Base-by-base conservation (phyloP, 805 yeast genomes). In the Maudiozyma bulderi region DNA sequence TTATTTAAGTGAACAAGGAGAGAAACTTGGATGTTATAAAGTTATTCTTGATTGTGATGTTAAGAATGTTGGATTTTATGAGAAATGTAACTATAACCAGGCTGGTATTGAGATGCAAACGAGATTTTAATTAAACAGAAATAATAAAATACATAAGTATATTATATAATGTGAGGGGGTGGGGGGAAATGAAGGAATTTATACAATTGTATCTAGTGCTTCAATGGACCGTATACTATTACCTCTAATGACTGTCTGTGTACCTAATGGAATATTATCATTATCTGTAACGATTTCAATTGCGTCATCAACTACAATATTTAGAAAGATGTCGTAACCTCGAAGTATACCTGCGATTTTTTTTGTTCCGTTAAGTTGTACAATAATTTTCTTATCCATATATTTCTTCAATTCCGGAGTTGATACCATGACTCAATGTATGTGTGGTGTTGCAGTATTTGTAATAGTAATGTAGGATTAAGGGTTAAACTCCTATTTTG, bases 41-140 rank as follows among this genome's bases (percentile, higher is more conserved):
- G 82, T 86, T 14, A 87, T 91, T 40, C 71, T 91, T 58, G 97
- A 91, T 69, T 91, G 98, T 67, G 83, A 84, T 48, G 80, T 77
- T n/a, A 77, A 80, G 51, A 91, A 91, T 61, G 84, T 81, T 37
- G 82, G 78, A 4, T 91, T 91, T 65, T 91, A 91, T 65, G 86
- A 86, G 57, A 90, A 88, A 66, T 91, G 98, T 72, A 95, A 90
- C 3, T 81, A 78, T 63, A 63, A 64, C 13, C 70, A 74, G 49
- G 84, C 77, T 28, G 93, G 93, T 11, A 65, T 77, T 38, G 87
- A 82, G 59, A 85, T 85, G 95, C 76, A 76, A 42, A 69, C 9
- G 5, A 43, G 50, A 20, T 42, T 31, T 38, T 47, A 20, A 35
- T 13, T 34, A 34, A 14, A 13, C 14, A 35, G 15, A 5, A 13